A percentile compares a stretch with the other conserved stretches of the same genome.
Conservation (phyloP, 2,329 filamentous ascomycete genomes). For the Remersonia thermophila region DNA sequence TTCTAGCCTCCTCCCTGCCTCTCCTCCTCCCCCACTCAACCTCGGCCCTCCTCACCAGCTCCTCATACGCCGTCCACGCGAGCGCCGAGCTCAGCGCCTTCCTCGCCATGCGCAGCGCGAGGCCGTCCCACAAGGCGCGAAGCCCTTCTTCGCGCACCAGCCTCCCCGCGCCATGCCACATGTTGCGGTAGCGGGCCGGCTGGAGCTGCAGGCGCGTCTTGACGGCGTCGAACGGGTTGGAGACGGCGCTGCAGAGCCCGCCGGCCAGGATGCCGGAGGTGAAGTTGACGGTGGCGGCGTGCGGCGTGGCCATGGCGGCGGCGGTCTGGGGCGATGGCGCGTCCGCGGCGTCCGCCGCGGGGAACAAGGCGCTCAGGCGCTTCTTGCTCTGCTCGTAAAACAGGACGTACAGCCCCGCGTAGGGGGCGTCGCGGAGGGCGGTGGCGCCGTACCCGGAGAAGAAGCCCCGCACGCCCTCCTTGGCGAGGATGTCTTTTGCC, state of each 20-base stretch:
- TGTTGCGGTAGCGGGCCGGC: conserved; percentile 70
- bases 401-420: conserved; percentile 86
- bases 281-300: conserved; percentile 68
- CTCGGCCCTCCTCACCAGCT: conserved; percentile 64
- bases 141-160: conserved; percentile 77
- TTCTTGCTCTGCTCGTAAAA: conserved; percentile 82
- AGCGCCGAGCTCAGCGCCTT: conserved; percentile 91
- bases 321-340: not conserved
- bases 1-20: conserved; percentile 1
- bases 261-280: conserved; percentile 70
- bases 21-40: conserved; percentile 12
- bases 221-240: conserved; percentile 93
- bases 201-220: conserved; percentile 92
- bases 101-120: conserved; percentile 74
- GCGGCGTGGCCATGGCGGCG: conserved; percentile 23
- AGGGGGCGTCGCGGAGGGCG: conserved; percentile 86
- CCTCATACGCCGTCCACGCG: conserved; percentile 95
- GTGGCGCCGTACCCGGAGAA: conserved; percentile 92
- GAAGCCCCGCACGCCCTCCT: conserved; percentile 69
- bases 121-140: conserved; percentile 70
- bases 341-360: not conserved
- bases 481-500: conserved; percentile 57
- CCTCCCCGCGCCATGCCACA: conserved; percentile 59
- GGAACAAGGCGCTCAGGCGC: conserved; percentile 33
- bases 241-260: conserved; percentile 70